These are phyloP conservation scores for Ambrosia trifida DNA, from an alignment of 129 eudicot genomes.

Conservation along the genomic window DNA sequence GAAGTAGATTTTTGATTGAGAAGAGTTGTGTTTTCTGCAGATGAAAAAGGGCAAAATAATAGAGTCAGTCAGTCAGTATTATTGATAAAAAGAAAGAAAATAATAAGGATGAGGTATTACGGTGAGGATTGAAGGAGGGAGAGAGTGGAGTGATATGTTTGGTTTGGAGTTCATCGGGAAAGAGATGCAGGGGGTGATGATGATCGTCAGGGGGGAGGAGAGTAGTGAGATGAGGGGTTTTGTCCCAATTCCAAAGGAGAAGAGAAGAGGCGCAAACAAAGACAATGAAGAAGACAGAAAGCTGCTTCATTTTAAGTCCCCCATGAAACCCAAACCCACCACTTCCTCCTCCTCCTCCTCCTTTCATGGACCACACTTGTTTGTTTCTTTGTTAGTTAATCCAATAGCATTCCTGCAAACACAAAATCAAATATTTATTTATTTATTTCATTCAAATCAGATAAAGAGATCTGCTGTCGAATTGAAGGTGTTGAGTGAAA, in stretches of 20 bases:
- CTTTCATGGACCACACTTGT: constrained; percentile 4
- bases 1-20: constrained; percentile 23
- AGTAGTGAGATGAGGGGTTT: constrained; percentile 36
- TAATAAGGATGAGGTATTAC: no score
- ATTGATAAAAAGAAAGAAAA: no score
- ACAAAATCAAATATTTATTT: neutral
- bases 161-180: constrained; percentile 43
- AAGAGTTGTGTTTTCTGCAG: constrained; percentile 35
- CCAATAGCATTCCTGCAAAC: constrained; percentile 20
- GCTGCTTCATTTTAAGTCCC: constrained; percentile 42
- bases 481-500: no score
- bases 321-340: constrained; percentile 30
- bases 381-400: neutral
- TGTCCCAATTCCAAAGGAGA: constrained; percentile 46
- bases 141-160: constrained; percentile 22
- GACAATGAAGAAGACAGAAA: constrained; percentile 41
- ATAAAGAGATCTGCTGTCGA: neutral
- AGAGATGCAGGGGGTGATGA: constrained; percentile 15
- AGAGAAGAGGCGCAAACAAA: constrained; percentile 34
- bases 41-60: no score
- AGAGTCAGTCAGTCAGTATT: no score
- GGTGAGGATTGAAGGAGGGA: constrained; percentile 13
- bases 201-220: constrained; percentile 38
- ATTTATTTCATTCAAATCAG: neutral
- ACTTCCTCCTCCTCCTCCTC: constrained; percentile 42